phyloP scores from a whole-genome alignment of 768 basidiomycete species.

The Suillus luteus region DNA sequence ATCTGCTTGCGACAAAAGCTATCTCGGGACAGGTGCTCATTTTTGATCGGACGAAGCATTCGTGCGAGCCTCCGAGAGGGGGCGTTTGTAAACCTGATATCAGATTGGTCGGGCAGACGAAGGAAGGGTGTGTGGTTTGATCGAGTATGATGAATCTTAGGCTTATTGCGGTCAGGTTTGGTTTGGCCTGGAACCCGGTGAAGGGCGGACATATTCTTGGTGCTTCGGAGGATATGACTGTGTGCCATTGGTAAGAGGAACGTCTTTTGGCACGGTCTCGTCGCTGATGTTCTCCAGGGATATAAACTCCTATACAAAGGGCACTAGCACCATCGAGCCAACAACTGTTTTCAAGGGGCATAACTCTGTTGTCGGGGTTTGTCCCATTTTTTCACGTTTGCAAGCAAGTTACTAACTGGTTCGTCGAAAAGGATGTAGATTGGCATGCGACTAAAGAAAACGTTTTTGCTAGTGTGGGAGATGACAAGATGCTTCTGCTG shows the following conservation, averaged over 20 bases:
- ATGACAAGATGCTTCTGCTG: conserved; percentile 94
- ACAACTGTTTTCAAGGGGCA: conserved; percentile 85
- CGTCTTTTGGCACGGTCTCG: neutral
- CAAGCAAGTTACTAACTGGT: conserved; percentile 2
- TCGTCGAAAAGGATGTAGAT: conserved; percentile 77
- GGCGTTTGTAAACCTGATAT: conserved; percentile 91
- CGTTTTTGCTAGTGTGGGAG: conserved; percentile 92
- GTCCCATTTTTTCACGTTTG: conserved; percentile 28
- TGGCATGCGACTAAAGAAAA: conserved; percentile 87
- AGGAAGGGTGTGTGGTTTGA: conserved; percentile 75
- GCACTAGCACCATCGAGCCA: conserved; percentile 80
- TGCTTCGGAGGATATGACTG: conserved; percentile 93
- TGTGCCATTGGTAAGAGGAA: conserved; percentile 79
- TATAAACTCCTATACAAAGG: conserved; percentile 83
- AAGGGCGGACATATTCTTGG: conserved; percentile 86
- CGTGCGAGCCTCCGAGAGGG: conserved; percentile 86
- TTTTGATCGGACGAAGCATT: conserved; percentile 98
- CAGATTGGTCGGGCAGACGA: conserved; percentile 82
- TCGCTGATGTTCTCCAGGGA: conserved; percentile 61
- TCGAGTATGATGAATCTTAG: conserved; percentile 4
- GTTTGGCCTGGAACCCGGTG: conserved; percentile 87
- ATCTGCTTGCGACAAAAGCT: conserved; percentile 94
- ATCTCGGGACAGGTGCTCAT: conserved; percentile 87
- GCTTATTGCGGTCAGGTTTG: conserved; percentile 63
- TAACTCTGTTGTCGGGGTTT: conserved; percentile 86